Percentiles rank a stretch among this genome's conserved stretches.
phyloP scores from a whole-genome alignment of 106 monocot genomes.

The Allium cepa region DNA sequence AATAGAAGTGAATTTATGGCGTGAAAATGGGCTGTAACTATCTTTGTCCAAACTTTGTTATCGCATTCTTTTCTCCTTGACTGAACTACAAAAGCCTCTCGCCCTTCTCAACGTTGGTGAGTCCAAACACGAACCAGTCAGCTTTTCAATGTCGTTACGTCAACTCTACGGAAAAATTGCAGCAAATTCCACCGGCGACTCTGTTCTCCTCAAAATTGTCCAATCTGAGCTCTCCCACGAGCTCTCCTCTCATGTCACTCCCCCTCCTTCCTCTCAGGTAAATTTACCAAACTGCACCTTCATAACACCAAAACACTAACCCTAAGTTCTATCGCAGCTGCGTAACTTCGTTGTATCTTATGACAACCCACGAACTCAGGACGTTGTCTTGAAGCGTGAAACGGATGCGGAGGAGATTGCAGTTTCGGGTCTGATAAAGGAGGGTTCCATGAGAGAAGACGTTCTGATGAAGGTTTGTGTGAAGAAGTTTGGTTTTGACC shows the following conservation, averaged over 20 bases:
- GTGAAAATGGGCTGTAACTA: too few species aligned
- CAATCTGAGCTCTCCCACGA: slow-evolving; percentile 50
- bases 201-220: slow-evolving; percentile 33
- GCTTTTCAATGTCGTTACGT: slow-evolving; percentile 18
- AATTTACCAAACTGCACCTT: neutral
- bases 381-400: slow-evolving; percentile 34
- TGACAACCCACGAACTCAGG: slow-evolving; percentile 26
- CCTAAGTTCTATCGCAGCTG: neutral
- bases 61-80: too few species aligned
- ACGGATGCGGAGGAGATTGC: slow-evolving; percentile 26
- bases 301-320: neutral
- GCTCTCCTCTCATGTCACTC: slow-evolving; percentile 25
- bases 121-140: too few species aligned
- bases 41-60: too few species aligned
- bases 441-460: slow-evolving; percentile 12
- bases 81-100: too few species aligned
- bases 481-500: slow-evolving; percentile 18
- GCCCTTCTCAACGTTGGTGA: too few species aligned
- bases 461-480: slow-evolving; percentile 55
- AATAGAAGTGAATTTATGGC: too few species aligned
- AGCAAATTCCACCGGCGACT: slow-evolving; percentile 12
- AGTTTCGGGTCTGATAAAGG: slow-evolving; percentile 34
- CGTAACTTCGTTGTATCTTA: slow-evolving; percentile 28
- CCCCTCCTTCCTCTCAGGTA: neutral
- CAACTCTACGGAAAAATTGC: slow-evolving; percentile 10